phyloP scores from a whole-genome alignment of 192 early-diverging fungal genomes.

The Coemansia sp. region DNA sequence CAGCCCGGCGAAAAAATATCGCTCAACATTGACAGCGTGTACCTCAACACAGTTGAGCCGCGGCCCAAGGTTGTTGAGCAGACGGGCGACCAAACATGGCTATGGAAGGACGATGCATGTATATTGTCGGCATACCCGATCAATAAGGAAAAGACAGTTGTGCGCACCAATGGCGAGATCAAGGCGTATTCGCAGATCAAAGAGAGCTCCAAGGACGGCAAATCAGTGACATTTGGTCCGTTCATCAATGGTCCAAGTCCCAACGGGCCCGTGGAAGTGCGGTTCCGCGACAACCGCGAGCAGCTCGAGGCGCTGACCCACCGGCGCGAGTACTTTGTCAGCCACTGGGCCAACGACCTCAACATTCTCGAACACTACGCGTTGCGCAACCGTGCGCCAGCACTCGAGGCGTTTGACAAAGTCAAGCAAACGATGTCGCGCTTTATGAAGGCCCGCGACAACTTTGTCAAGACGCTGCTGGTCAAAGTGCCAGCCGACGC shows the following conservation, averaged over 20 bases:
- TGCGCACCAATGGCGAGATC: constrained; percentile 46
- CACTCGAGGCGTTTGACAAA: constrained; percentile 20
- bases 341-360: constrained; percentile 81
- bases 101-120: constrained; percentile 63
- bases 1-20: constrained; percentile 60
- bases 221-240: constrained; percentile 72
- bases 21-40: constrained; percentile 59
- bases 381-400: constrained; percentile 61
- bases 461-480: constrained; percentile 41
- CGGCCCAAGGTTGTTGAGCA: constrained; percentile 61
- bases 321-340: constrained; percentile 59
- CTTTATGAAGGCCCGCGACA: constrained; percentile 29
- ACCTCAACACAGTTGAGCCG: constrained; percentile 53
- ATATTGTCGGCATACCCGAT: constrained; percentile 67
- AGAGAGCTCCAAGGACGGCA: constrained; percentile 48
- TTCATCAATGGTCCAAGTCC: constrained; percentile 40
- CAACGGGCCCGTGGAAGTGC: constrained; percentile 54
- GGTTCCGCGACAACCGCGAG: constrained; percentile 66
- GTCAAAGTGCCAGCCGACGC: constrained; percentile 69
- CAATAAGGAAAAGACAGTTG: constrained; percentile 73
- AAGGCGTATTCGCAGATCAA: constrained; percentile 17
- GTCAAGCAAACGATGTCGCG: constrained; percentile 26
- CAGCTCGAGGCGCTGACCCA: constrained; percentile 63
- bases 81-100: constrained; percentile 65
- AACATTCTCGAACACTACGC: constrained; percentile 79